Percentiles rank a stretch among this genome's conserved stretches.
These are phyloP conservation scores for Taphrina sp. DNA, from an alignment of 1,139 yeast genomes.

Conservation along the genomic window DNA sequence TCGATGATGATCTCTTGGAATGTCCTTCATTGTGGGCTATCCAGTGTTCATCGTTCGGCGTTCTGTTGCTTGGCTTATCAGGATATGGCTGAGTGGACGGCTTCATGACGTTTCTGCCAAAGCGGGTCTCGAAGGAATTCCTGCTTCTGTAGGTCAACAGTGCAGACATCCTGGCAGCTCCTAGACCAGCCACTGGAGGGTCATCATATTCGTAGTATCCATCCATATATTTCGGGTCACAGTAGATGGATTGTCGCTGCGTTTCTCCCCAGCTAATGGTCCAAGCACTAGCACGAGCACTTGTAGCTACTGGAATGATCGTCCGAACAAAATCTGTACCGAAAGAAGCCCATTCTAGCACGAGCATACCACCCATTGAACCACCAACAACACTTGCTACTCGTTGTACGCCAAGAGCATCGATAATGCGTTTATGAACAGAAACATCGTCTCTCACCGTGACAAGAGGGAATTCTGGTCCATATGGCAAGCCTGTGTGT, in stretches of 20 bases:
- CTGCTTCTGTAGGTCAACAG: conserved; percentile 86
- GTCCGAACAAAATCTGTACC: conserved; percentile 68
- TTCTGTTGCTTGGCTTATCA: conserved; percentile 42
- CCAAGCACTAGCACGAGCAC: conserved; percentile 97
- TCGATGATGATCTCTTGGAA: conserved; percentile 41
- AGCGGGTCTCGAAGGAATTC: conserved; percentile 84
- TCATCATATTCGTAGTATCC: conserved; percentile 77
- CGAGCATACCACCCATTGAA: conserved; percentile 99
- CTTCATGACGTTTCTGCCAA: conserved; percentile 74
- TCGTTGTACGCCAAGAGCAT: conserved; percentile 65
- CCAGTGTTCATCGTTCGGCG: conserved; percentile 51
- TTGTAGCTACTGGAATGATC: conserved; percentile 83
- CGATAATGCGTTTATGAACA: conserved; percentile 73
- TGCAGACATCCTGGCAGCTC: conserved; percentile 98
- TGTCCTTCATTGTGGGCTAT: conserved; percentile 68
- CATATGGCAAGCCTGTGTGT: conserved; percentile 66
- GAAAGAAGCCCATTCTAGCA: conserved; percentile 77
- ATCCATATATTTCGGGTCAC: conserved; percentile 87
- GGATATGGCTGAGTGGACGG: conserved; percentile 46
- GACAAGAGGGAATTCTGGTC: conserved; percentile 91
- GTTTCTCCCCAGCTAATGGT: conserved; percentile 99
- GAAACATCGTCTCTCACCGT: conserved; percentile 87
- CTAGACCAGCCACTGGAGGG: conserved; percentile 80
- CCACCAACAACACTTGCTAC: conserved; percentile 92
- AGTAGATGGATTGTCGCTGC: conserved; percentile 90